These are phyloP conservation scores for Daldinia childiae DNA, from an alignment of 495 filamentous ascomycete genomes.

Conservation along the genomic window DNA sequence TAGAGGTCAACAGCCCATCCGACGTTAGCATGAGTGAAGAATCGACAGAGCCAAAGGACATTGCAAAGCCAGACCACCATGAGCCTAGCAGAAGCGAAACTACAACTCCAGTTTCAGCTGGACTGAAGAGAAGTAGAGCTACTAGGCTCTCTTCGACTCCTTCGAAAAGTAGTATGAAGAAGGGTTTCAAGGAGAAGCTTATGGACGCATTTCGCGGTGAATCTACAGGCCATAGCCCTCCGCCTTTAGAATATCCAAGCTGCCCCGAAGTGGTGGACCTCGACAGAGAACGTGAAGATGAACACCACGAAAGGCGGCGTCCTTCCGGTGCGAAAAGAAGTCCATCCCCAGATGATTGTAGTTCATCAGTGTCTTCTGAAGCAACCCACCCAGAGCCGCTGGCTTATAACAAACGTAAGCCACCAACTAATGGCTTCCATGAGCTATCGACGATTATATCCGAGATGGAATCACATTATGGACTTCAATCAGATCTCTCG, in stretches of 20 bases:
- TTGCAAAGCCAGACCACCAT: constrained; percentile 35
- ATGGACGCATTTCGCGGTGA: constrained; percentile 66
- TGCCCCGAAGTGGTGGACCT: constrained; percentile 48
- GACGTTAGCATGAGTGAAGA: constrained; percentile 24
- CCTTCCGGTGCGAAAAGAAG: constrained; percentile 44
- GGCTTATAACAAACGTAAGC: constrained; percentile 58
- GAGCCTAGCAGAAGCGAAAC: constrained; percentile 42
- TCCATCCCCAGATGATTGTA: constrained; percentile 43
- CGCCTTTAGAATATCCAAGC: constrained; percentile 56
- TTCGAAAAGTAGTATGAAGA: constrained; percentile 50
- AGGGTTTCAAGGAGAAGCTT: constrained; percentile 59
- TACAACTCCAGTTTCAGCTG: constrained; percentile 44
- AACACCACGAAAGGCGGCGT: constrained; percentile 43
- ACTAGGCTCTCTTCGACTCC: constrained; percentile 56
- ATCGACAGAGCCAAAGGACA: constrained; percentile 16
- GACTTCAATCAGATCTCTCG: constrained; percentile 52
- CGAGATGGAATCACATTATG: constrained; percentile 65
- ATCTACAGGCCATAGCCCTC: constrained; percentile 56
- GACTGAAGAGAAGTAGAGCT: constrained; percentile 59
- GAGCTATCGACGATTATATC: constrained; percentile 79
- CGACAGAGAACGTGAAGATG: constrained; percentile 45
- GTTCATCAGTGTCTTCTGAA: constrained; percentile 48
- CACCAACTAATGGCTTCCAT: constrained; percentile 71
- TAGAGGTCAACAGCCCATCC: constrained; percentile 14
- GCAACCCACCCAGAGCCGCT: constrained; percentile 41